Evolutionary conservation across 257 asterid genomes (phyloP), one percentile per base, ranked within the genome.

Genomic region (Gynochthodes officinalis): DNA sequence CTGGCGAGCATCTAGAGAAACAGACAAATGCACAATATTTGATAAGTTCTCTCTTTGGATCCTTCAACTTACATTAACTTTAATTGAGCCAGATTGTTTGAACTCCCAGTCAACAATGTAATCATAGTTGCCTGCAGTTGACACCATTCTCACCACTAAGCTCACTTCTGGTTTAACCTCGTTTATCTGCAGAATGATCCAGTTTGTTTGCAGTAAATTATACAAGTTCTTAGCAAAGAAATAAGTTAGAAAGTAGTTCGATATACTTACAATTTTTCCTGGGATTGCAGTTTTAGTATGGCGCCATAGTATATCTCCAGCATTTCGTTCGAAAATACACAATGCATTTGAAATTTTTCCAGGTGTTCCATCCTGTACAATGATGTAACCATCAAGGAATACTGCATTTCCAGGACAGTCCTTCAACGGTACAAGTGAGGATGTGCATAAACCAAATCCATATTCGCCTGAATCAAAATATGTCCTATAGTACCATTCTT

Each of bases 21-120:
- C 48, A 42, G 48, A 42, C 48, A 46, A 46, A 19, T 50, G 23
- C 7, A 16, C 55, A 58, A 58, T 7, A 58, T 27, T 58, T 23
- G 39, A 58, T 28, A 50, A 50, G 1, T 12, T 4, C 16, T 62
- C 2, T 37, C 43, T 21, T 4, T 37, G 5, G 4, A 63, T 18
- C 28, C 18, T 0, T 5, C 12, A 18, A 18, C 82, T 78, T 78
- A 73, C 82, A 67, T 73, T 69, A 44, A 73, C 82, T 60, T 68
- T 73, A 16, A 78, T 73, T 7, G 75, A 39, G 52, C 96, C 96
- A 69, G 79, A 80, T 67, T 82, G 78, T 81, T 82, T 87, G 84
- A 91, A 88, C 58, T 91, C 97, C 95, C 92, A 91, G 52, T 91
- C 97, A 40, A 88, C 78, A 19, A 86, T 69, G 78, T 89, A 91